Conservation (phyloP, 257 asterid species). For the Rubia yunnanensis region DNA sequence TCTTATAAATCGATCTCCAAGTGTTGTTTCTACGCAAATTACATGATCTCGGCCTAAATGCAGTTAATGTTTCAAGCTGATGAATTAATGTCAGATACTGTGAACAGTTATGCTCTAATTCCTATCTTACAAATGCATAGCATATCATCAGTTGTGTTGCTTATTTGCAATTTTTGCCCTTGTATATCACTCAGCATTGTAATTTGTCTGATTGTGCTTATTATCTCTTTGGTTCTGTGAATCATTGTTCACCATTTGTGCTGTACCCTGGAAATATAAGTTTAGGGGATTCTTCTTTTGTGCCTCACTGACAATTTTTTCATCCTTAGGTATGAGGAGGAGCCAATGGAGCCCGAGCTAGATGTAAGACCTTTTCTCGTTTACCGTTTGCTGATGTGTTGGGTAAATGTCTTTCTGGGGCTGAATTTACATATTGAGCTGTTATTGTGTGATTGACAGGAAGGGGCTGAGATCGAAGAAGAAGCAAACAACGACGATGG, state of each 20-base stretch:
- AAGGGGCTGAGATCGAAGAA: conserved; percentile 74
- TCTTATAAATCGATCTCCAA: too few species aligned
- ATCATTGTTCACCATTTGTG: neutral
- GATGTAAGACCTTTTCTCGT: conserved; percentile 41
- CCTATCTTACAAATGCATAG: neutral
- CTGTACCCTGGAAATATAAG: neutral
- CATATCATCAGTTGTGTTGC: neutral
- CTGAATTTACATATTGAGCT: neutral
- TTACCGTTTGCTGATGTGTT: neutral
- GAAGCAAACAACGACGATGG: conserved; percentile 46
- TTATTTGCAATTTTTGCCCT: neutral
- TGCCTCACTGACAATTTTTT: neutral
- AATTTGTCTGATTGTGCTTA: neutral
- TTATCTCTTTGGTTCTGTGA: too few species aligned
- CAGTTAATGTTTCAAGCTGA: neutral
- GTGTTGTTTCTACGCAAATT: too few species aligned
- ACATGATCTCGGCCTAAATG: neutral
- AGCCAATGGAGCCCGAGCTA: conserved; percentile 72
- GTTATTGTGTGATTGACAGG: conserved; percentile 30
- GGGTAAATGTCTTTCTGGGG: neutral
- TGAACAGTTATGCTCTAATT: neutral
- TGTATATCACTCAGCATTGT: neutral
- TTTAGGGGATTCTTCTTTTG: neutral
- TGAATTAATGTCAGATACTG: neutral
- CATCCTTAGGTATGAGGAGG: conserved; percentile 60